Evolutionary conservation across 164 flowering plant genomes (phyloP), one percentile per base, ranked within the genome.

Genomic region (Kalanchoe fedtschenkoi): DNA sequence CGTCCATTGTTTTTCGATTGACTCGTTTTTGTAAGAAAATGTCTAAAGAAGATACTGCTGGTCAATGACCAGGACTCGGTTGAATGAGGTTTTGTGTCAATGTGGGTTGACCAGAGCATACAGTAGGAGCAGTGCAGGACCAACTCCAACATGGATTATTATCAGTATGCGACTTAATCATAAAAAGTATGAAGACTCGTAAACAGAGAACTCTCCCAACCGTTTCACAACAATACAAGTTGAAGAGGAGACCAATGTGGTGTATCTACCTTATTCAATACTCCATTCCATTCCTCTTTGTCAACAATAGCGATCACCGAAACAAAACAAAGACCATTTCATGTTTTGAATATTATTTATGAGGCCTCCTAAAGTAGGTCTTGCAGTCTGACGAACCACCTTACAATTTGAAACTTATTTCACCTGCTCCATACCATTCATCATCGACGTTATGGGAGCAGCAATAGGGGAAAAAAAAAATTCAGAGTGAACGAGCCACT

Each of bases 401-500:
- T 4, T 51, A 13, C 17, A 51, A 22, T 22, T 47, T 22, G 54
- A 47, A 47, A 10, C 30, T 21, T 47, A 8, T 10, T 21, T 47
- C 54, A 51, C 32, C 56, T 26, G 17, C 56, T 51, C 56, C 10
- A 47, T 13, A 24, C 51, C 51, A 44, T 44, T 44, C 51, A 44
- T 19, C 26, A n/a, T n/a, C n/a, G n/a, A n/a, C n/a, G n/a, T n/a
- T n/a, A n/a, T n/a, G n/a, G n/a, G n/a, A n/a, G n/a, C n/a, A n/a
- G n/a, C n/a, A n/a, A n/a, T n/a, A n/a, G n/a, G n/a, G n/a, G n/a
- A n/a, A n/a, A n/a, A n/a, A n/a, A n/a, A n/a, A n/a, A n/a, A n/a
- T n/a, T n/a, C n/a, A n/a, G n/a, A n/a, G n/a, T n/a, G n/a, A n/a
- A n/a, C n/a, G n/a, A n/a, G n/a, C n/a, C n/a, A n/a, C n/a, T n/a